These are phyloP conservation scores for Wickerhamomyces mucosus DNA, from an alignment of 805 yeast genomes.

Conservation along the genomic window DNA sequence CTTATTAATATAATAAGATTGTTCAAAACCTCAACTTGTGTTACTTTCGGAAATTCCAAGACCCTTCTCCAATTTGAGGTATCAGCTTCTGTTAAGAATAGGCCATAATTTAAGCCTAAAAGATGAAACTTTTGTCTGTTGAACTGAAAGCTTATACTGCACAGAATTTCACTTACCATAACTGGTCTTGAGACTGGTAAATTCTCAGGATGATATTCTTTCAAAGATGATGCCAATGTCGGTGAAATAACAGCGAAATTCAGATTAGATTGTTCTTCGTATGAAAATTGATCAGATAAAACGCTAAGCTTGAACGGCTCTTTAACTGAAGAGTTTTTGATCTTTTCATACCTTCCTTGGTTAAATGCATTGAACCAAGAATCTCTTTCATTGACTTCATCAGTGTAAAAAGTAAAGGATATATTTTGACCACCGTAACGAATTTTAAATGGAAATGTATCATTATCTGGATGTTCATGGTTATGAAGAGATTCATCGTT, in stretches of 20 bases:
- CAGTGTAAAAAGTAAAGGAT: slow-evolving; percentile 42
- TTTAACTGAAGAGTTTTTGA: slow-evolving; percentile 19
- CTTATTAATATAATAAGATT: slow-evolving; percentile 50
- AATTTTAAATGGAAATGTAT: slow-evolving; percentile 34
- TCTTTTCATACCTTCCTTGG: slow-evolving; percentile 34
- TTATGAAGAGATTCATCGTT: slow-evolving; percentile 20
- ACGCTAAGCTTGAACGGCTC: slow-evolving; percentile 48
- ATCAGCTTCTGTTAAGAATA: slow-evolving; percentile 35
- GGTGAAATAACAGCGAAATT: slow-evolving; percentile 30
- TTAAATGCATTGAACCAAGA: slow-evolving; percentile 48
- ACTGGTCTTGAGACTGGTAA: slow-evolving; percentile 19
- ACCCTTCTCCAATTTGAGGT: slow-evolving; percentile 49
- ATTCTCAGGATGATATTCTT: slow-evolving; percentile 14
- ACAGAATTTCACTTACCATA: slow-evolving; percentile 29
- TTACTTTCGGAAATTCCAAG: slow-evolving; percentile 39
- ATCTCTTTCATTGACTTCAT: slow-evolving; percentile 39
- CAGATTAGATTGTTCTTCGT: slow-evolving; percentile 54
- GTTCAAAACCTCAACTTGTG: slow-evolving; percentile 52
- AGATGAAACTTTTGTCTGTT: slow-evolving; percentile 37
- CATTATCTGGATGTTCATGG: slow-evolving; percentile 3
- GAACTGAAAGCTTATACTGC: slow-evolving; percentile 36
- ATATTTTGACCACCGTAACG: slow-evolving; percentile 49
- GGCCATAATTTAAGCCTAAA: slow-evolving; percentile 56
- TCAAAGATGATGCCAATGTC: slow-evolving; percentile 18
- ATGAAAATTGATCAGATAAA: slow-evolving; percentile 55